Evolutionary conservation across 2,329 filamentous ascomycete species (phyloP).

Genomic region (Fusarium euwallaceae): DNA sequence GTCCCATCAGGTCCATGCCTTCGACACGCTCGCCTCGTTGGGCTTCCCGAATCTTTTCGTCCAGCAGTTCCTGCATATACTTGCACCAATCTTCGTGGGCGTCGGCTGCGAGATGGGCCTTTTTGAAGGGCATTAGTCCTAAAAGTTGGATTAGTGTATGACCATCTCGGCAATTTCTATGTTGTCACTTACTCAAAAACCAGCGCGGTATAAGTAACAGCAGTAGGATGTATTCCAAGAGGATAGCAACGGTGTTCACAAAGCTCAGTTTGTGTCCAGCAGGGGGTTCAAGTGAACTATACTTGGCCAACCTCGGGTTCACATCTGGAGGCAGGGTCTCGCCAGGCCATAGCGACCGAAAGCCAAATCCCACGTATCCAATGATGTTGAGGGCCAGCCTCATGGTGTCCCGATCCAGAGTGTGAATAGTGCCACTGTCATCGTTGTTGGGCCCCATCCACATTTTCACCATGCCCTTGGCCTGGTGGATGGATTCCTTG

Average conservation of each 20-base stretch:
- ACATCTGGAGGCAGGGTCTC: slow-evolving; percentile 62
- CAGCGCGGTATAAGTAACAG: slow-evolving; percentile 71
- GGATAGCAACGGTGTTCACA: slow-evolving; percentile 69
- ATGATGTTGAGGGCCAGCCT: slow-evolving; percentile 68
- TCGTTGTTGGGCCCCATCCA: slow-evolving; percentile 61
- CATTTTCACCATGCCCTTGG: slow-evolving; percentile 69
- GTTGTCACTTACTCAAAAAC: slow-evolving; percentile 61
- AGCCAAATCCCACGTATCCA: slow-evolving; percentile 78
- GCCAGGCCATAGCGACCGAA: slow-evolving; percentile 72
- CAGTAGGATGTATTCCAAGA: slow-evolving; percentile 74
- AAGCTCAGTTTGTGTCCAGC: slow-evolving; percentile 75
- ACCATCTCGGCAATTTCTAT: neutral
- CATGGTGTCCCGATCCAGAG: slow-evolving; percentile 76
- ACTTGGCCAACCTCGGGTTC: slow-evolving; percentile 63
- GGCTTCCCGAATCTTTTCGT: slow-evolving; percentile 66
- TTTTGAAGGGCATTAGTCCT: slow-evolving; percentile 64
- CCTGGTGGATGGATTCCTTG: slow-evolving; percentile 72
- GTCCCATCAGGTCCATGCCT: slow-evolving; percentile 67
- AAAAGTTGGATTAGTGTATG: slow-evolving; percentile 14
- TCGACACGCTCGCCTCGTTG: slow-evolving; percentile 53
- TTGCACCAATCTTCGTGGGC: slow-evolving; percentile 73
- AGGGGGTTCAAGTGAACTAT: slow-evolving; percentile 59
- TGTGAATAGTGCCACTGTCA: slow-evolving; percentile 61
- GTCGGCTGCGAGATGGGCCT: slow-evolving; percentile 64
- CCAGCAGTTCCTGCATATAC: slow-evolving; percentile 78